These are phyloP conservation scores for Talinum fruticosum DNA, from an alignment of 148 eudicot species.

Conservation along the genomic window DNA sequence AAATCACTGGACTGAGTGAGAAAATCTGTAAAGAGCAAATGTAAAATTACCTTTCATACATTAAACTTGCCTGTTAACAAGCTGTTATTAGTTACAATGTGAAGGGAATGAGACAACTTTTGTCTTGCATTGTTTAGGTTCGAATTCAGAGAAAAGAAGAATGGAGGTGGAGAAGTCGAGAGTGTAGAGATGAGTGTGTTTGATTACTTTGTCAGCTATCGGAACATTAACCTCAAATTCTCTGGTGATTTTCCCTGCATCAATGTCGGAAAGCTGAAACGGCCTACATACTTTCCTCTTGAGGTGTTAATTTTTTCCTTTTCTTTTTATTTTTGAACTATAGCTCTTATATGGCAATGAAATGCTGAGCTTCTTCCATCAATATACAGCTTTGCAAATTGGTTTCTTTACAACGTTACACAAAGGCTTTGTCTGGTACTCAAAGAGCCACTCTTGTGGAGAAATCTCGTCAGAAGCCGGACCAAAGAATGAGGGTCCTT, in stretches of 20 bases:
- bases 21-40: conserved; percentile 38
- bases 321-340: background rate
- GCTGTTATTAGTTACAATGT: background rate
- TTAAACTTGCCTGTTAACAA: background rate
- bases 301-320: conserved; percentile 42
- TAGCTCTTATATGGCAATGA: background rate
- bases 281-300: conserved; percentile 59
- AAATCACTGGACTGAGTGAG: conserved; percentile 58
- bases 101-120: background rate
- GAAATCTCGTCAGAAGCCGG: conserved; percentile 39
- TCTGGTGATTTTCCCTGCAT: conserved; percentile 61
- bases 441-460: conserved; percentile 46
- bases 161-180: conserved; percentile 31
- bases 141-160: conserved; percentile 38
- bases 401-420: conserved; percentile 46
- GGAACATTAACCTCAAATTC: conserved; percentile 33
- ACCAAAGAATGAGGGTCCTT: conserved; percentile 38
- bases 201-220: conserved; percentile 52
- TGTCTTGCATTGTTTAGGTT: conserved; percentile 36
- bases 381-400: conserved; percentile 33
- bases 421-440: conserved; percentile 36
- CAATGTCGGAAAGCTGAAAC: conserved; percentile 70
- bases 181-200: conserved; percentile 51
- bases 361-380: background rate
- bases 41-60: conserved; percentile 18